Evolutionary conservation across 805 yeast genomes (phyloP).

Genomic region (Grigorovia yakushimaensis): DNA sequence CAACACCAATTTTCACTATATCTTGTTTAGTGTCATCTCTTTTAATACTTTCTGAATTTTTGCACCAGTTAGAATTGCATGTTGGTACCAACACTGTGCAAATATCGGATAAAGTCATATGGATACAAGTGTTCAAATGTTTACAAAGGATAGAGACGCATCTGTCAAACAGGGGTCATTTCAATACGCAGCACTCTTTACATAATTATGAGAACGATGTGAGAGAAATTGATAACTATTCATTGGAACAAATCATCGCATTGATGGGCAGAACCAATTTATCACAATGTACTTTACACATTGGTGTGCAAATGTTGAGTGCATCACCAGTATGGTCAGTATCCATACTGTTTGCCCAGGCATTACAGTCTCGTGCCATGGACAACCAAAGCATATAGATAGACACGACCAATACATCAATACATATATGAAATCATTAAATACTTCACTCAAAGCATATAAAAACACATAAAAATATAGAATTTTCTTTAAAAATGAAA

Average conservation of each 20-base stretch:
- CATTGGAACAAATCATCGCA: neutral
- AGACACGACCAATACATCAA: no score
- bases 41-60: constrained; percentile 52
- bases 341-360: constrained; percentile 68
- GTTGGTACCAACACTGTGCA: constrained; percentile 17
- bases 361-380: constrained; percentile 55
- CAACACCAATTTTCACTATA: constrained; percentile 69
- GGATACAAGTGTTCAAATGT: constrained; percentile 54
- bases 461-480: no score
- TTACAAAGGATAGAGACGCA: constrained; percentile 53
- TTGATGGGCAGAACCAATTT: constrained; percentile 21
- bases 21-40: constrained; percentile 53
- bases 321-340: constrained; percentile 85
- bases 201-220: neutral
- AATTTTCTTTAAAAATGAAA: no score
- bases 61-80: constrained; percentile 41
- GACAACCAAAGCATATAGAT: neutral
- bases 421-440: no score
- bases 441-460: no score
- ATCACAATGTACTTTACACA: constrained; percentile 45
- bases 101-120: constrained; percentile 47
- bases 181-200: neutral
- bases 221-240: neutral
- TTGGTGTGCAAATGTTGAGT: constrained; percentile 66
- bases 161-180: constrained; percentile 31